These are phyloP conservation scores for Xerophyta viscosa DNA, from an alignment of 106 monocot genomes.

Conservation along the genomic window DNA sequence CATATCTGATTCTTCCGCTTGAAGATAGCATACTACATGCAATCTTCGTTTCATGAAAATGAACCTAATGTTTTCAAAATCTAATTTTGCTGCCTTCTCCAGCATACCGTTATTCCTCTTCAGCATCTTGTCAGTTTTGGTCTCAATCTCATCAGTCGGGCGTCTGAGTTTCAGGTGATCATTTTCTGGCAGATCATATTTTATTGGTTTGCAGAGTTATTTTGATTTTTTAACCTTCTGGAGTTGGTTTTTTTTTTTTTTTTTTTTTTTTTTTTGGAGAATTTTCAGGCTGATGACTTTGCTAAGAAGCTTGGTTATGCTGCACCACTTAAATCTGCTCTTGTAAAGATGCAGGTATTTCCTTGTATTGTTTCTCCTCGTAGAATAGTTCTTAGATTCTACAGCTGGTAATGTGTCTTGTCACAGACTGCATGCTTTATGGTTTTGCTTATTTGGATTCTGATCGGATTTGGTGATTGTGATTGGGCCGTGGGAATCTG, in stretches of 20 bases:
- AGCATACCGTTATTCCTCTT: slow-evolving; percentile 88
- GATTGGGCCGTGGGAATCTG: too few species aligned
- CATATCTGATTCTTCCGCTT: too few species aligned
- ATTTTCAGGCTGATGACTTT: slow-evolving; percentile 87
- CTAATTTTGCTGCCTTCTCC: slow-evolving; percentile 12
- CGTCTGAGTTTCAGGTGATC: slow-evolving; percentile 94
- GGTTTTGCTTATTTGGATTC: too few species aligned
- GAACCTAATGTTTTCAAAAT: not conserved
- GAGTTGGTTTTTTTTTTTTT: not conserved
- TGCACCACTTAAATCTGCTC: slow-evolving; percentile 55
- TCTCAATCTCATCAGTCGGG: slow-evolving; percentile 86
- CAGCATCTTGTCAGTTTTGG: slow-evolving; percentile 81
- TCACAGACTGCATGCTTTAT: not conserved
- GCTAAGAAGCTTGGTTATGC: slow-evolving; percentile 84
- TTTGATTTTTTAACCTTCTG: not conserved
- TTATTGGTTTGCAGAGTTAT: not conserved
- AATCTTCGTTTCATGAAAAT: too few species aligned
- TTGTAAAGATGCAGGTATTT: slow-evolving; percentile 79
- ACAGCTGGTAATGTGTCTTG: not conserved
- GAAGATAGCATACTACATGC: too few species aligned
- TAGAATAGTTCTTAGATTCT: not conserved
- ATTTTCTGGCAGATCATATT: not conserved
- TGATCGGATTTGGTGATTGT: too few species aligned
- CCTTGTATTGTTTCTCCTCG: not conserved
- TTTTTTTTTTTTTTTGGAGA: not conserved